A percentile compares a stretch with the other conserved stretches of the same genome.
Conservation (phyloP, 208 protist species). For the Trypanosoma avium region DNA sequence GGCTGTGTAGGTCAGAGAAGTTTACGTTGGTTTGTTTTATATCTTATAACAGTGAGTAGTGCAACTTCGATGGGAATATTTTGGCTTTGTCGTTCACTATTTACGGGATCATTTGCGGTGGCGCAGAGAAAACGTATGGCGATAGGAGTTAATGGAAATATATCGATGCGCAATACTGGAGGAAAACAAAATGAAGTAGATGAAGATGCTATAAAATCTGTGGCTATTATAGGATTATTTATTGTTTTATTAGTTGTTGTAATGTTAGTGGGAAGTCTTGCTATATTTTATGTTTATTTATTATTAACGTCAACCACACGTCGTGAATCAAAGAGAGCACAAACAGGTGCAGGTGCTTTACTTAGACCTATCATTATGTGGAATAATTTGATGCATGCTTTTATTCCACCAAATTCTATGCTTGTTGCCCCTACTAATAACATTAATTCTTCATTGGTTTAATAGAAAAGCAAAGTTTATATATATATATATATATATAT, state of each 20-base stretch:
- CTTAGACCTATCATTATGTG: constrained; percentile 13
- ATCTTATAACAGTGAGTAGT: constrained; percentile 37
- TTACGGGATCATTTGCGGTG: neutral
- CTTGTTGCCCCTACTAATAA: neutral
- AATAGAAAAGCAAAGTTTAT: too few species aligned
- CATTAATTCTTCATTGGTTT: neutral
- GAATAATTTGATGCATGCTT: constrained; percentile 22
- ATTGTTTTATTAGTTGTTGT: constrained; percentile 45
- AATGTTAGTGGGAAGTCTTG: constrained; percentile 54
- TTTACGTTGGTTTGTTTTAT: constrained; percentile 77
- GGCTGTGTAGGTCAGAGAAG: constrained; percentile 75
- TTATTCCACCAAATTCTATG: constrained; percentile 24
- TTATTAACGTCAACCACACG: constrained; percentile 44
- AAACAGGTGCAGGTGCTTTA: neutral
- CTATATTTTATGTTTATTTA: constrained; percentile 56
- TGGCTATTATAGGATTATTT: constrained; percentile 31
- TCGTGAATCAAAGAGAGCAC: constrained; percentile 23
- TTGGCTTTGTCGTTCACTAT: constrained; percentile 34
- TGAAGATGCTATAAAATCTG: constrained; percentile 4
- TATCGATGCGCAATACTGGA: neutral
- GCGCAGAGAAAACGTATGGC: neutral
- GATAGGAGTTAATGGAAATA: neutral
- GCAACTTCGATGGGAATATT: constrained; percentile 35
- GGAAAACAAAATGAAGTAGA: neutral
- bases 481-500: too few species aligned